Base-by-base conservation (phyloP, 1,284 basidiomycete genomes). In the Phenoliferia sp. region DNA sequence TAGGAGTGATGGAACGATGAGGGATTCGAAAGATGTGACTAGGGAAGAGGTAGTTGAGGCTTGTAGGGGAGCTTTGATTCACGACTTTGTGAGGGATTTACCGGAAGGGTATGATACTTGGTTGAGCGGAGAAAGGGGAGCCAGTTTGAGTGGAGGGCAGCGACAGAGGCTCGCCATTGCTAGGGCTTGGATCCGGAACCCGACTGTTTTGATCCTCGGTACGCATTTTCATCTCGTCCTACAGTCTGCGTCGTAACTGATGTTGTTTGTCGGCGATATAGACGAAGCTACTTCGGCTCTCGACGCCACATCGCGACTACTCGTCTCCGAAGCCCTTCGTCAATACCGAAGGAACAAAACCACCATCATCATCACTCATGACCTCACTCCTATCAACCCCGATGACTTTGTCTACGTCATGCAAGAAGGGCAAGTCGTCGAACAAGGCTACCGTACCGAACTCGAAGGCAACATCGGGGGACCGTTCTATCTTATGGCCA, bases 231-330 rank as follows among this genome's bases (percentile, higher is more conserved):
- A 26, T 29, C 34, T 61, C 44, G 22, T 54, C 55, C 17, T 54
- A 39, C 36, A 32, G 35, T 32, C 44, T 66, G 9, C 29, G 16
- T 73, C n/a, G n/a, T 50, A 28, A 22, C 36, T 35, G 59, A 56
- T 54, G 34, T 29, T 3, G 33, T 19, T 36, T 5, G 29, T 17
- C 32, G 36, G 62, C 26, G 15, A n/a, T n/a, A n/a, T 77, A 94
- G 96, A 99, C 77, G 96, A 99, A 82, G 90, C 92, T 1, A 98
- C 94, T 7, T 96, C 93, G 2, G 94, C 95, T 6, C 85, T 99
- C 66, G 96, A 99, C 80, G 86, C 88, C 28, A 90, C 89, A 0
- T 90, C 92, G 3, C 88, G 94, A 29, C 83, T 92, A 44, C 84
- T 94, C 52, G 92, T 98, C 12, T 92, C 92, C 72, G 89, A 92